These are phyloP conservation scores for Saccharum hybrid DNA, from an alignment of 202 grass and related monocot genomes.

Conservation along the genomic window DNA sequence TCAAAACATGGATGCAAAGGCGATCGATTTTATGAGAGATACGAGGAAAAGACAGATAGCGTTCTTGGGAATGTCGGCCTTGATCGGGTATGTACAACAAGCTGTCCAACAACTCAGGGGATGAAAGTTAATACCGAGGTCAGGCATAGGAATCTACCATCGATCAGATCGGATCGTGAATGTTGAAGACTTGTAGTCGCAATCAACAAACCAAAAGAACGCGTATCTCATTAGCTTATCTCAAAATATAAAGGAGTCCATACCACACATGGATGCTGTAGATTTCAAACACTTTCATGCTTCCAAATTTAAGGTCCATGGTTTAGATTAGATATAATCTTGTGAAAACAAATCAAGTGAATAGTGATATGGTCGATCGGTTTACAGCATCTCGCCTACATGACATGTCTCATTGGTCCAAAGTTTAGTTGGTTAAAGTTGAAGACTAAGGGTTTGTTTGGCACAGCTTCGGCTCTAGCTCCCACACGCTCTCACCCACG, in stretches of 20 bases:
- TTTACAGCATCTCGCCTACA: no score
- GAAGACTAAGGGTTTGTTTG: no score
- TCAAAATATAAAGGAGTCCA: not conserved
- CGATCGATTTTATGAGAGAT: conserved; percentile 23
- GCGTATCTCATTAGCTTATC: no score
- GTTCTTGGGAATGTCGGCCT: conserved; percentile 35
- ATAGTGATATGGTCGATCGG: no score
- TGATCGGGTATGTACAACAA: conserved; percentile 13
- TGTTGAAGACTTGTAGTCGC: not conserved
- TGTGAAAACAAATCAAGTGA: no score
- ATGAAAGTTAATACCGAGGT: conserved; percentile 35
- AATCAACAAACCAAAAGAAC: not conserved
- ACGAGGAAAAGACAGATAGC: not conserved
- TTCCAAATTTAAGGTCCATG: no score
- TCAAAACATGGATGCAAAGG: not conserved
- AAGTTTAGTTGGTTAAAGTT: no score
- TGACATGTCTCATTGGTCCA: no score
- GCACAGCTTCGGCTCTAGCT: no score
- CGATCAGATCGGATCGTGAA: not conserved
- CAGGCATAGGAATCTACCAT: conserved; percentile 27
- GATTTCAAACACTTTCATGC: not conserved
- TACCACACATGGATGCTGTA: not conserved
- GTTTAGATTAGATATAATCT: no score
- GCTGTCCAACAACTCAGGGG: not conserved
- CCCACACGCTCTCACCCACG: no score